Percentiles rank a stretch among this genome's conserved stretches.
phyloP scores from a whole-genome alignment of 2,329 filamentous ascomycete genomes.

The Bertia moriformis region DNA sequence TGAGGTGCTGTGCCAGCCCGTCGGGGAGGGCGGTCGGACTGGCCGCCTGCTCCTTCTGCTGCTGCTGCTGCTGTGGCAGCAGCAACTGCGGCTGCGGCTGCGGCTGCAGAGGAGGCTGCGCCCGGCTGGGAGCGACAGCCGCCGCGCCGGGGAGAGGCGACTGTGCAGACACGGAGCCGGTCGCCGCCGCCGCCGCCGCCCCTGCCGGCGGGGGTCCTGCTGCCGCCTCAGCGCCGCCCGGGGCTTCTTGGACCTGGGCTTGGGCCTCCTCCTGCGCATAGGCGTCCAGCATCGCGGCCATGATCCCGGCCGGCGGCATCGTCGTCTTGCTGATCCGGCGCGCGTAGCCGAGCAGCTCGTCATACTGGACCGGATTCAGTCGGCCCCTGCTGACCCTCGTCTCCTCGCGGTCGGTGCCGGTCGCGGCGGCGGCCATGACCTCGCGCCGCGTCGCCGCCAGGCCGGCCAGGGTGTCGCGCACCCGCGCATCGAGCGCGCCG shows the following conservation, averaged over 20 bases:
- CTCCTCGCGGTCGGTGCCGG: no score
- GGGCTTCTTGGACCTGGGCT: constrained; percentile 16
- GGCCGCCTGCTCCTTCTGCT: constrained; percentile 4
- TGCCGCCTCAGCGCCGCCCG: constrained; percentile 2
- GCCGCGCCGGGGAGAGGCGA: background rate
- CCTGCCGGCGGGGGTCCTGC: no score
- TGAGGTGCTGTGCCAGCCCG: constrained; percentile 22
- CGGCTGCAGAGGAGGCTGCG: constrained; percentile 4
- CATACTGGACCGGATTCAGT: constrained; percentile 47
- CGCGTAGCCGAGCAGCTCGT: constrained; percentile 64
- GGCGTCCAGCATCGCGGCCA: constrained; percentile 19
- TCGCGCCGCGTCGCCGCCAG: constrained; percentile 63
- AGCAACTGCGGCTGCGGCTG: no score
- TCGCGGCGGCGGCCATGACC: constrained; percentile 52
- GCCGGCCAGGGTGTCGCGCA: constrained; percentile 54
- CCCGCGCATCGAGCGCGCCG: constrained; percentile 52
- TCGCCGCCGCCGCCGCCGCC: constrained; percentile 7
- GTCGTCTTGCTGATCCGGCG: constrained; percentile 70
- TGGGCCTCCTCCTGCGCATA: no score
- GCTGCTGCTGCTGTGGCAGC: constrained; percentile 7
- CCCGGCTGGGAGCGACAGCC: constrained; percentile 1
- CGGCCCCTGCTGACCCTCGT: no score
- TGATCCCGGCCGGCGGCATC: constrained; percentile 45
- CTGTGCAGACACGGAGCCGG: background rate
- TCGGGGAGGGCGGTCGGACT: constrained; percentile 11